A percentile compares a stretch with the other conserved stretches of the same genome.
phyloP scores from a whole-genome alignment of 257 asterid genomes.

The Jaltomata sinuosa region DNA sequence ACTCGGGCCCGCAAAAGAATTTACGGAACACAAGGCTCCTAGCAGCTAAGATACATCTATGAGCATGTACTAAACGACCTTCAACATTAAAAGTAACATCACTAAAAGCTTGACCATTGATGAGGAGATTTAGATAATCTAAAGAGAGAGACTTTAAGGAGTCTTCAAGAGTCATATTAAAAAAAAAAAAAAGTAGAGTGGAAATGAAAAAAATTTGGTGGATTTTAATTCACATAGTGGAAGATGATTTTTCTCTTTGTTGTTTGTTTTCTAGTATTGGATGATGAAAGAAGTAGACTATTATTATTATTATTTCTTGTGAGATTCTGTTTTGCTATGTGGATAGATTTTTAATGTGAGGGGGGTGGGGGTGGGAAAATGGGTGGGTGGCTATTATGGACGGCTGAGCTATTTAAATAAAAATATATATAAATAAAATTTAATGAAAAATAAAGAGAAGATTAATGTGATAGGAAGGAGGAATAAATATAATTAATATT shows the following conservation, averaged over 20 bases:
- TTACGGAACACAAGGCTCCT: conserved; percentile 77
- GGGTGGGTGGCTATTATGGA: conserved; percentile 45
- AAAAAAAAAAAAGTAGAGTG: not conserved
- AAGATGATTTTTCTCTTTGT: not conserved
- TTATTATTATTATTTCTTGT: conserved; percentile 13
- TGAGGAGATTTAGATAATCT: conserved; percentile 80
- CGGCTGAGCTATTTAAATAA: conserved; percentile 26
- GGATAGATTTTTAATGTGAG: conserved; percentile 10
- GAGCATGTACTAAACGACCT: conserved; percentile 92
- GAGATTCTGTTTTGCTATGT: conserved; percentile 10
- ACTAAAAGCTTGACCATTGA: conserved; percentile 97
- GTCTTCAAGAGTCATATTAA: conserved; percentile 34
- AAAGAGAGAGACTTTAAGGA: conserved; percentile 77
- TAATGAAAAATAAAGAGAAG: not conserved
- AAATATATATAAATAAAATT: not conserved
- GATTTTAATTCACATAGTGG: not conserved
- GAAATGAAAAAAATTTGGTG: not conserved
- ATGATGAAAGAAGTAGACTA: conserved; percentile 12
- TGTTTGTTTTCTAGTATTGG: not conserved
- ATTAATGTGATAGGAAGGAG: not conserved
- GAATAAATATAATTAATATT: not conserved
- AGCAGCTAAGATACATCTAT: conserved; percentile 88
- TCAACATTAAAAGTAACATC: conserved; percentile 95
- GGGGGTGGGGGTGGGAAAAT: not conserved
- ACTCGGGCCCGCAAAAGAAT: conserved; percentile 76